Evolutionary conservation across 805 yeast species (phyloP).

Genomic region (Candida nonsorbophila): DNA sequence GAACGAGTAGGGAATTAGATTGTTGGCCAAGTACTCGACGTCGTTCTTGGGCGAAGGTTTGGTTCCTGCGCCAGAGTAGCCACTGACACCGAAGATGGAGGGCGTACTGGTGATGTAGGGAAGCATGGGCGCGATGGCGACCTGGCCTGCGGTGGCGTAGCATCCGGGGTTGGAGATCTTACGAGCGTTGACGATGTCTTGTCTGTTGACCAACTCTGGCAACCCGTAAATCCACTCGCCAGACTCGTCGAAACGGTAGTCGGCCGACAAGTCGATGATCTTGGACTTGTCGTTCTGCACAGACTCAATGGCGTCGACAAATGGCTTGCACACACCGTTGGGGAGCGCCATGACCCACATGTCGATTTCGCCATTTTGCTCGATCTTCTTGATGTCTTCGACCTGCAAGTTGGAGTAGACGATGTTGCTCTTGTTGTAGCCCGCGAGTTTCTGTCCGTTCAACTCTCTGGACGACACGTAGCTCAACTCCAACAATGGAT

Average conservation of each 20-base stretch:
- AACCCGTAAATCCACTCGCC: constrained; percentile 92
- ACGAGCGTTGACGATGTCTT: constrained; percentile 58
- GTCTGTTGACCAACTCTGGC: constrained; percentile 82
- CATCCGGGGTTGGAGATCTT: constrained; percentile 97
- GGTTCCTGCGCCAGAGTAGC: constrained; percentile 99
- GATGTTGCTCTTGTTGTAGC: constrained; percentile 78
- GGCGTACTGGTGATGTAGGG: constrained; percentile 69
- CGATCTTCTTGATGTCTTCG: constrained; percentile 79
- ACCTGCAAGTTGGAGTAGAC: constrained; percentile 80
- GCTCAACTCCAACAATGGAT: constrained; percentile 80
- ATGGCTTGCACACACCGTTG: constrained; percentile 91
- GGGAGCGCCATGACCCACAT: constrained; percentile 99
- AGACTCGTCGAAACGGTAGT: constrained; percentile 86
- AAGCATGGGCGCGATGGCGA: constrained; percentile 83
- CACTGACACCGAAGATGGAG: constrained; percentile 89
- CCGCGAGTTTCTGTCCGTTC: constrained; percentile 78
- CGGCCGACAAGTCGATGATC: constrained; percentile 91
- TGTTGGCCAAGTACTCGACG: constrained; percentile 63
- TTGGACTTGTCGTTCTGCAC: constrained; percentile 64
- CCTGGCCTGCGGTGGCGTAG: constrained; percentile 97
- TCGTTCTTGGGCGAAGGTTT: constrained; percentile 97
- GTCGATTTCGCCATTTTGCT: constrained; percentile 73
- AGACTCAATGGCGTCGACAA: constrained; percentile 73
- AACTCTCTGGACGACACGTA: constrained; percentile 97
- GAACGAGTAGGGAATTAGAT: constrained; percentile 89